These are phyloP conservation scores for Phytopythium helicoides DNA, from an alignment of 352 stramenopile species.

Conservation along the genomic window DNA sequence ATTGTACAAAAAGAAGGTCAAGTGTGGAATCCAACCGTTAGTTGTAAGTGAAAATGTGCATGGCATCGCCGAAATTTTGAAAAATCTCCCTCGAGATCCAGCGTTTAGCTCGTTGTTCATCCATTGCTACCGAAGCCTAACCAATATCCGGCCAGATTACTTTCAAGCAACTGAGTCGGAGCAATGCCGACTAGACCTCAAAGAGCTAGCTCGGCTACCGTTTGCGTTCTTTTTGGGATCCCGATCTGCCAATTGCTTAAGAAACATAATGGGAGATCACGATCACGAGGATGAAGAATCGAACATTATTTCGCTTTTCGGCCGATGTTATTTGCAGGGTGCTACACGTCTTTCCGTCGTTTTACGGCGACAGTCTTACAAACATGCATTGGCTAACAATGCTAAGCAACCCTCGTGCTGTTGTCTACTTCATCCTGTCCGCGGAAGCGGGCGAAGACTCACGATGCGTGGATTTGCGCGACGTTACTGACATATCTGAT, in stretches of 20 bases:
- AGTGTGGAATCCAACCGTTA: constrained; percentile 55
- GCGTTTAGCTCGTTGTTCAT: constrained; percentile 82
- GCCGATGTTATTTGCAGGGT: constrained; percentile 70
- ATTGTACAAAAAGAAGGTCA: constrained; percentile 83
- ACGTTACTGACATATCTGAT: constrained; percentile 44
- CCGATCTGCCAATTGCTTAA: constrained; percentile 42
- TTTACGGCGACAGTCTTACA: constrained; percentile 69
- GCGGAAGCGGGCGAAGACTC: constrained; percentile 52
- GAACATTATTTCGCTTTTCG: constrained; percentile 43
- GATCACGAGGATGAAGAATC: constrained; percentile 42
- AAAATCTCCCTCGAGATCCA: constrained; percentile 66
- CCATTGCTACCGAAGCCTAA: constrained; percentile 54
- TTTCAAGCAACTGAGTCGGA: constrained; percentile 52
- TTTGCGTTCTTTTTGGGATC: constrained; percentile 74
- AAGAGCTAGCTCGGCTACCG: constrained; percentile 54
- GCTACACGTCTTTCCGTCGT: constrained; percentile 52
- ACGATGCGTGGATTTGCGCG: constrained; percentile 48
- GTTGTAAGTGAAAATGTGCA: constrained; percentile 60
- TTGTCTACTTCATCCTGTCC: constrained; percentile 66
- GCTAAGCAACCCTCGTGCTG: constrained; percentile 39
- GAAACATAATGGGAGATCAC: constrained; percentile 45
- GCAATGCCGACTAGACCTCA: constrained; percentile 41
- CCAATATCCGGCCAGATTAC: constrained; percentile 51
- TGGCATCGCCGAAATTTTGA: constrained; percentile 80
- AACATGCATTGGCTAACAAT: constrained; percentile 60